Evolutionary conservation across 345 rosid genomes (phyloP), one percentile per base, ranked within the genome.

Genomic region (Fremontodendron californicum): DNA sequence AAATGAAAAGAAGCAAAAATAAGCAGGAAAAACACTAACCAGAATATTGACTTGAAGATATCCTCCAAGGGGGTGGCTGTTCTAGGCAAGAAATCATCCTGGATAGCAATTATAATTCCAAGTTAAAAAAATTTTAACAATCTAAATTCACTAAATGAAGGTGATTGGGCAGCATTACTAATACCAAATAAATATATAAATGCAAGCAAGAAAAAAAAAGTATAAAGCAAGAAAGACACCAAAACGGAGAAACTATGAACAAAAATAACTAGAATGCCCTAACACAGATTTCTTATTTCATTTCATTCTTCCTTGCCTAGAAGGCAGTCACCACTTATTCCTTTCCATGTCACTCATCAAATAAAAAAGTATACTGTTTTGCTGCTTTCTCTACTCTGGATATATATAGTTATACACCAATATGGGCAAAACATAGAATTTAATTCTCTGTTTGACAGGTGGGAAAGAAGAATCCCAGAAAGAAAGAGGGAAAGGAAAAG

Each of bases 51-150:
- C 79, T 85, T 87, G 82, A 96, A 96, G 45, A 92, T 92, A 80
- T 96, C 98, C 78, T 96, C 93, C 85, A 93, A 86, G 0, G 99
- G 98, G 42, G 99, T 96, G 2, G 98, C 74, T 3, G 99, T 96
- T 86, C 99, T 89, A 43, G 99, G 98, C 76, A 96, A 88, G 85
- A 93, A 96, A 88, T 96, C 99, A 84, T 93, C 99, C 98, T 92
- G 90, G 37, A 72, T 3, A 46, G 62, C 29, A 42, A 66, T 7
- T 40, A 16, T 2, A 72, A 55, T 1, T 46, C 54, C 62, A 51
- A 40, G 64, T 64, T 49, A 78, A 55, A 23, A 25, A 8, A 7
- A 71, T 31, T 35, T n/a, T 15, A 9, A 35, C 16, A 67, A 61
- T 61, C 60, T 48, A 55, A 19, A 46, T 51, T 45, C 27, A 37